Base-by-base conservation (phyloP, 768 basidiomycete species). In the Piloderma croceum region DNA sequence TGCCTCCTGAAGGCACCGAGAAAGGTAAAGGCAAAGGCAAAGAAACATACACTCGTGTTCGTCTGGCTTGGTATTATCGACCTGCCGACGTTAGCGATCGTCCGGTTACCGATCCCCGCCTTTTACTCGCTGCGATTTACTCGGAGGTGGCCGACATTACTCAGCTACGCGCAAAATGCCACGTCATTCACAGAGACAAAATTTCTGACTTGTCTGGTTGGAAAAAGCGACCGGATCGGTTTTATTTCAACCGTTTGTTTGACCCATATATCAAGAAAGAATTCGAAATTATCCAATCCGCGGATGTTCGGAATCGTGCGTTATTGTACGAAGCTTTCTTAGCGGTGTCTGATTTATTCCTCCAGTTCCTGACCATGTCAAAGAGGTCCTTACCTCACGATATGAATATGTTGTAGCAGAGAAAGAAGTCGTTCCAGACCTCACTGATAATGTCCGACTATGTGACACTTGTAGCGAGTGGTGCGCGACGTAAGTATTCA, bases 261-360 rank as follows among this genome's bases (percentile, higher is more conserved):
- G 94, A 98, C 68, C 91, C 92, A 38, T 97, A 94, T 64, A 90
- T 97, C 65, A 92, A 94, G 70, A 88, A 89, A 62, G 93, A 97
- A 65, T 97, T 94, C 62, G 96, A 98, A 60, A 86, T 97, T 51
- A 83, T 99, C 39, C 82, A 85, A 45, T 77, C 90, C 22, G 76
- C 76, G 29, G 87, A 83, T 53, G 83, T 96, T 46, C 78, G 83
- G 43, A 99, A 99, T 61, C 68, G 94, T 98, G 60, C 57, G 91
- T 74, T 6, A 38, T 48, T 36, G 44, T 39, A 38, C 44, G 48
- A 36, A 39, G 23, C 42, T 42, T 34, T 24, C 45, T 50, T 41
- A 22, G 36, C 15, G 12, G 18, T 29, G 31, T 13, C 23, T 19
- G 34, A 12, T 18, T 12, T 6, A 7, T 38, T 31, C 5, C 49